Evolutionary conservation across 1,284 basidiomycete species (phyloP).

Genomic region (Tetrapyrgos nigripes): DNA sequence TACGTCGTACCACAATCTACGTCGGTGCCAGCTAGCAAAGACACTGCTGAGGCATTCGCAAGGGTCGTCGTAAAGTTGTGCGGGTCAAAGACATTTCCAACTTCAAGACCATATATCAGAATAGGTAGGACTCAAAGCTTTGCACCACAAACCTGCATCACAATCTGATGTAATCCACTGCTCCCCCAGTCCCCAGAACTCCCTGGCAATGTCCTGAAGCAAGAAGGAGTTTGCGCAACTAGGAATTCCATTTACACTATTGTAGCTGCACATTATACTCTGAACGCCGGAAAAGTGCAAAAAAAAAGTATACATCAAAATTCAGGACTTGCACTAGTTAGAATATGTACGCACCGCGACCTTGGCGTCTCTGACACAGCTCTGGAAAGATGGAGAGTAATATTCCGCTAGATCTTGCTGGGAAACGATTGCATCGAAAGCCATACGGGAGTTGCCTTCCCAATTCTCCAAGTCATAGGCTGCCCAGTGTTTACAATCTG

Average conservation of each 20-base stretch:
- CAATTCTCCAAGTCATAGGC: conserved; percentile 64
- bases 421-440: conserved; percentile 59
- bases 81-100: conserved; percentile 52
- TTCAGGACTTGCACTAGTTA: too few species aligned
- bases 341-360: too few species aligned
- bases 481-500: conserved; percentile 65
- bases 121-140: conserved; percentile 47
- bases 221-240: conserved; percentile 59
- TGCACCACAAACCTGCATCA: conserved; percentile 37
- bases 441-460: conserved; percentile 52
- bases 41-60: conserved; percentile 53
- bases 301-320: too few species aligned
- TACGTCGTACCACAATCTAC: conserved; percentile 60
- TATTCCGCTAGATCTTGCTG: conserved; percentile 62
- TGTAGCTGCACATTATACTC: conserved; percentile 68
- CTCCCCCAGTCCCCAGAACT: conserved; percentile 56
- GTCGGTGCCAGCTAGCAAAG: conserved; percentile 61
- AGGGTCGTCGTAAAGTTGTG: conserved; percentile 52
- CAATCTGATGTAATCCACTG: conserved; percentile 57
- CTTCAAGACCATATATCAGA: too few species aligned
- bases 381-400: conserved; percentile 61
- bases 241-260: conserved; percentile 64
- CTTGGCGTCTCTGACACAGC: conserved; percentile 62
- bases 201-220: conserved; percentile 56
- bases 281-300: too few species aligned